Evolutionary conservation across 768 basidiomycete species (phyloP).

Genomic region (Boletales sp.): DNA sequence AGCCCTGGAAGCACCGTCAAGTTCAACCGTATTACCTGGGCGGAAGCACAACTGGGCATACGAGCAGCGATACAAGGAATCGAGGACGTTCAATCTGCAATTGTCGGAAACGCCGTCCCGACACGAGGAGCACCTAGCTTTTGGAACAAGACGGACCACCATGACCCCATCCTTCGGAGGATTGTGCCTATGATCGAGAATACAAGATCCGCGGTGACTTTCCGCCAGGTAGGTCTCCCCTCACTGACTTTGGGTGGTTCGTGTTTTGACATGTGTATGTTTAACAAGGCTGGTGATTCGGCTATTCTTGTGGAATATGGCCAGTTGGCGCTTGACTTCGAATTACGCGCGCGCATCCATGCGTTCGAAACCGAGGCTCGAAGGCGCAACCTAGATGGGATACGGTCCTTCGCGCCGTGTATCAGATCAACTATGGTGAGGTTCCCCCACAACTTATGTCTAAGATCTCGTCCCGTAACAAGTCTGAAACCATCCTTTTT

Average conservation of each 20-base stretch:
- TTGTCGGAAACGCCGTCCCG: neutral
- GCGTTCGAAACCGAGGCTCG: constrained; percentile 44
- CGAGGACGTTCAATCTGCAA: constrained; percentile 14
- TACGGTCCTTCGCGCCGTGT: constrained; percentile 46
- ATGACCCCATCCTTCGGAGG: constrained; percentile 12
- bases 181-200: constrained; percentile 2
- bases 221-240: constrained; percentile 45
- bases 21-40: constrained; percentile 50
- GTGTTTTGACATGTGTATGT: neutral
- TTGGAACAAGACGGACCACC: neutral
- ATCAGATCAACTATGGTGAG: constrained; percentile 58
- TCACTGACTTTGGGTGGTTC: neutral
- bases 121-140: neutral
- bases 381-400: constrained; percentile 29
- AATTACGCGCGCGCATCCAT: constrained; percentile 55
- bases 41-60: constrained; percentile 31
- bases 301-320: constrained; percentile 65
- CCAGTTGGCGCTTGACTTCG: constrained; percentile 47
- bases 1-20: constrained; percentile 51
- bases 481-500: neutral
- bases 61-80: constrained; percentile 31
- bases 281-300: constrained; percentile 58
- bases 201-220: constrained; percentile 36
- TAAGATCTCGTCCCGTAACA: neutral
- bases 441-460: neutral